Conservation (phyloP, 495 filamentous ascomycete species). For the Xylaria scruposa region DNA sequence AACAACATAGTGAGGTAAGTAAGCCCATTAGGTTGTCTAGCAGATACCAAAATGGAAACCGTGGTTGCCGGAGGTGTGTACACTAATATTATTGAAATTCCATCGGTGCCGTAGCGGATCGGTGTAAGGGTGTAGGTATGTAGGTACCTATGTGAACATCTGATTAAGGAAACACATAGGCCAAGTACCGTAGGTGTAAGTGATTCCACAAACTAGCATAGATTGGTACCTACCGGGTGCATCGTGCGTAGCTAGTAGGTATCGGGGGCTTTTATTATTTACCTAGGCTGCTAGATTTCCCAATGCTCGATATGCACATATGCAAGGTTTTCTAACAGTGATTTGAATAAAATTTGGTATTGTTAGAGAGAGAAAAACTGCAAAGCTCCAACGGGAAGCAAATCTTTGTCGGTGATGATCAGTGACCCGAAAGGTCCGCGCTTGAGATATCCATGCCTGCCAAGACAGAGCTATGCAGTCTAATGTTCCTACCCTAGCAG, state of each 20-base stretch:
- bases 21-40: not conserved
- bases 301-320: no score
- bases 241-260: not conserved
- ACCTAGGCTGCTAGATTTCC: no score
- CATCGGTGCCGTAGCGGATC: not conserved
- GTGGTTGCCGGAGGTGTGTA: not conserved
- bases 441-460: not conserved
- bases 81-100: not conserved
- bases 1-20: not conserved
- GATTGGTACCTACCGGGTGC: not conserved
- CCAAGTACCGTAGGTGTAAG: not conserved
- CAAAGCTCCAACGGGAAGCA: conserved; percentile 9
- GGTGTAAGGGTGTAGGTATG: no score
- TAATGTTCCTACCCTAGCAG: conserved; percentile 14
- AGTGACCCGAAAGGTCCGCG: conserved; percentile 22
- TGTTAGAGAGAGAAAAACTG: not conserved
- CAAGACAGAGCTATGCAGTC: conserved; percentile 23
- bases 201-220: not conserved
- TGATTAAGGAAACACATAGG: not conserved
- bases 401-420: not conserved
- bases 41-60: not conserved
- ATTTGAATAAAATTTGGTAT: not conserved
- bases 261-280: no score
- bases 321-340: no score
- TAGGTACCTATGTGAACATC: no score